A percentile compares a stretch with the other conserved stretches of the same genome.
Evolutionary conservation across 805 yeast genomes (phyloP).

Genomic region (Hanseniaspora occidentalis): DNA sequence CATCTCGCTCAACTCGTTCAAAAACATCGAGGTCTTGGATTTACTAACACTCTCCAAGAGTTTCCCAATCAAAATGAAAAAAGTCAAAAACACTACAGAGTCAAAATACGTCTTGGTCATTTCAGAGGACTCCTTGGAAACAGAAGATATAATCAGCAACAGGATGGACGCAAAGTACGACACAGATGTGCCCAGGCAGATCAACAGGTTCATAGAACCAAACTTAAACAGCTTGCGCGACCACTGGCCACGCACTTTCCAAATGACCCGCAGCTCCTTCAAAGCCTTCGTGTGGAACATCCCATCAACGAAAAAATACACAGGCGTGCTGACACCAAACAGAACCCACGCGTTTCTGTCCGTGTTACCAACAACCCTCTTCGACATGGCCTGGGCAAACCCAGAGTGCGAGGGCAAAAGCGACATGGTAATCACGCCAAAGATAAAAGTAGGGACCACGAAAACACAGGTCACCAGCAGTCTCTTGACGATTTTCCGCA

Average conservation of each 20-base stretch:
- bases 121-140: conserved; percentile 18
- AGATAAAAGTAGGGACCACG: conserved; percentile 56
- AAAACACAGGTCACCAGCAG: conserved; percentile 37
- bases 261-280: conserved; percentile 43
- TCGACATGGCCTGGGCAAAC: conserved; percentile 28
- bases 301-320: conserved; percentile 63
- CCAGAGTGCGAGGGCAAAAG: conserved; percentile 31
- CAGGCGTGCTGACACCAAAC: conserved; percentile 55
- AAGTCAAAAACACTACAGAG: conserved; percentile 63
- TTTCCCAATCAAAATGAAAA: conserved; percentile 61
- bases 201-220: conserved; percentile 68
- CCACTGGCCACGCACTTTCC: conserved; percentile 23
- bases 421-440: conserved; percentile 62
- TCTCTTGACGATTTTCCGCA: conserved; percentile 32
- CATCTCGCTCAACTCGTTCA: conserved; percentile 38
- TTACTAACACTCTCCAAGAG: conserved; percentile 56
- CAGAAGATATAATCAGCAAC: conserved; percentile 30
- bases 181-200: conserved; percentile 61
- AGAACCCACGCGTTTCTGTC: conserved; percentile 54
- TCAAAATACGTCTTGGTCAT: conserved; percentile 62
- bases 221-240: conserved; percentile 35
- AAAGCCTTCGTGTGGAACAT: conserved; percentile 58
- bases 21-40: conserved; percentile 52
- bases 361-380: conserved; percentile 24
- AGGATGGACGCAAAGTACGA: conserved; percentile 60